Evolutionary conservation across 208 protist species (phyloP).

Genomic region (Trypanosoma grayi): DNA sequence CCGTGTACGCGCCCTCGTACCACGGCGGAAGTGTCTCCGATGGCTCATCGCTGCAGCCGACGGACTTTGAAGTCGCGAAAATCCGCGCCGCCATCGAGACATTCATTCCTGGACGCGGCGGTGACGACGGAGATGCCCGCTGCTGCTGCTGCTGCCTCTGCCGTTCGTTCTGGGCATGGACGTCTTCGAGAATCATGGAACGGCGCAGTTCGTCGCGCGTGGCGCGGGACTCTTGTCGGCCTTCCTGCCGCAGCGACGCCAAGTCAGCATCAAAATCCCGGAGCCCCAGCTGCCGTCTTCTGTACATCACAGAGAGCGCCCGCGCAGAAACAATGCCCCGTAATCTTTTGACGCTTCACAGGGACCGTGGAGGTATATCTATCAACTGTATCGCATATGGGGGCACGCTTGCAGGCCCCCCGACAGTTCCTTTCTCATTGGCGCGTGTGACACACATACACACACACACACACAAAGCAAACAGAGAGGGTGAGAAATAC

Average conservation of each 20-base stretch:
- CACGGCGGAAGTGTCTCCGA: constrained; percentile 5
- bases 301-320: constrained; percentile 17
- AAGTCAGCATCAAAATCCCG: constrained; percentile 11
- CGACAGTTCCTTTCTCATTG: constrained; percentile 3
- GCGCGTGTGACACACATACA: constrained; percentile 2
- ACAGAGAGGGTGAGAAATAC: background rate
- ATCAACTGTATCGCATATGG: background rate
- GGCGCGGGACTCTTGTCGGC: constrained; percentile 11
- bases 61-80: background rate
- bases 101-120: too few relatives aligned
- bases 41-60: background rate
- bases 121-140: background rate
- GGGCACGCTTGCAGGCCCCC: background rate
- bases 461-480: background rate
- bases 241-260: constrained; percentile 5
- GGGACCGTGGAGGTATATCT: too few relatives aligned
- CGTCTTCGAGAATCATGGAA: constrained; percentile 16
- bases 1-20: constrained; percentile 9
- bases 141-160: constrained; percentile 3
- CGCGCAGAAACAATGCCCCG: background rate
- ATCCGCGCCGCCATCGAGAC: background rate
- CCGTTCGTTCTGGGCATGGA: constrained; percentile 7
- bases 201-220: constrained; percentile 6
- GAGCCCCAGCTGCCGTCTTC: constrained; percentile 11
- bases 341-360: too few relatives aligned